Evolutionary conservation across 352 stramenopile species (phyloP), one percentile per base, ranked within the genome.

Genomic region (Globisporangium lucens): DNA sequence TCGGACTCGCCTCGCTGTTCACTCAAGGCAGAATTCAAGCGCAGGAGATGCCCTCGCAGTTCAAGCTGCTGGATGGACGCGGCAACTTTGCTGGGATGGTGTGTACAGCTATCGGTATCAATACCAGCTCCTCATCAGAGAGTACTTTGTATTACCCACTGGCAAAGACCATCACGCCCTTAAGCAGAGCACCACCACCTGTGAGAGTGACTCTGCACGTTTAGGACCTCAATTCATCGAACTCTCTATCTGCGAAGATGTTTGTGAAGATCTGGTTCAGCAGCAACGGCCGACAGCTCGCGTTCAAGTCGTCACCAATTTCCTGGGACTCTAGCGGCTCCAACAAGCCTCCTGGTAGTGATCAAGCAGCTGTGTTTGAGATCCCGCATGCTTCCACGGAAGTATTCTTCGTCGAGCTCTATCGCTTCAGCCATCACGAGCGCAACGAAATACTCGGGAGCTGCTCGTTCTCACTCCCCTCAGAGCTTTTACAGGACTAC

Each of bases 251-350:
- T 10, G 4, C 52, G 8, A 66, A 29, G 10, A 10, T 67, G 20
- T 59, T 51, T 47, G 30, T 59, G 9, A 63, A 62, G 66, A 38
- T 71, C 29, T 71, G 66, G 66, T 58, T 59, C 4, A 67, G 66
- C 20, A 67, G 58, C 27, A n/a, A 30, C 24, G 38, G 66, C n/a
- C 58, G 30, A 4, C 51, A 59, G 17, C 59, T 3, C 2, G 27
- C 52, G 2, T 58, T 53, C 22, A 63, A 30, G 30, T 57, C 53
- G 5, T 24, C 38, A 12, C 33, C 27, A 13, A 36, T 59, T 27
- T 8, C 47, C 24, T 71, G 51, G 66, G 8, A 63, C n/a, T 2
- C 20, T 29, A 15, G 4, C 35, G 27, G 8, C 15, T 27, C 27
- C 8, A 59, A 59, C 3, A 27, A 22, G 13, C 4, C 8, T 15